Percentiles rank a stretch among this genome's conserved stretches.
Conservation (phyloP, 139 green algal species). For the Micractinium conductrix region DNA sequence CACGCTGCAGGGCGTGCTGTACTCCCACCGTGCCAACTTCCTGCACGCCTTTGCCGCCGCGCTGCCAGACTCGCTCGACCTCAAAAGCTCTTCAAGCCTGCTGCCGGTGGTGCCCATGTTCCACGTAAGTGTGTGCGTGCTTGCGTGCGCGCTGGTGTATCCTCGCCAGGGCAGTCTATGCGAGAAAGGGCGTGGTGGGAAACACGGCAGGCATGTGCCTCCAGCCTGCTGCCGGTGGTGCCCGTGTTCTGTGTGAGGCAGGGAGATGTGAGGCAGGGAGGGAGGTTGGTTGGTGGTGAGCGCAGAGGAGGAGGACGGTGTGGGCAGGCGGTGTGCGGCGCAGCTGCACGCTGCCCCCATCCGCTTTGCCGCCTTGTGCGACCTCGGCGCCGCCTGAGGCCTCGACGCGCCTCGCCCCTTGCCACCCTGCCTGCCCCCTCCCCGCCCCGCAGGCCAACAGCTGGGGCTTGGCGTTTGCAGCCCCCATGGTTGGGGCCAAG, state of each 20-base stretch:
- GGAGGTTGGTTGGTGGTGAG: too few species aligned
- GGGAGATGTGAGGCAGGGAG: too few species aligned
- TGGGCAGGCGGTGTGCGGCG: too few species aligned
- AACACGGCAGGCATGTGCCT: too few species aligned
- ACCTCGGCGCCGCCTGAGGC: neutral
- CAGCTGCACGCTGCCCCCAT: too few species aligned
- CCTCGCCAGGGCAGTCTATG: too few species aligned
- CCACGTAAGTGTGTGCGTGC: too few species aligned
- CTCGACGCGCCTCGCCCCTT: neutral
- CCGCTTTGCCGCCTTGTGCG: neutral
- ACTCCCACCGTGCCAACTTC: slow-evolving; percentile 79
- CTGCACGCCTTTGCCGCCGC: slow-evolving; percentile 67
- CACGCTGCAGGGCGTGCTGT: slow-evolving; percentile 71
- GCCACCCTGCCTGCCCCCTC: neutral
- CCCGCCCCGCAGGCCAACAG: slow-evolving; percentile 57
- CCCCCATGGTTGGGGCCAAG: slow-evolving; percentile 69
- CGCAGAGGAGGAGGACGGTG: too few species aligned
- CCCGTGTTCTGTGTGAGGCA: slow-evolving; percentile 81
- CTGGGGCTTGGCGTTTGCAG: slow-evolving; percentile 75
- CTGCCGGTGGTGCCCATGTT: slow-evolving; percentile 85
- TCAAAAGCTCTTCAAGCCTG: slow-evolving; percentile 44
- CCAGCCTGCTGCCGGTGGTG: slow-evolving; percentile 66
- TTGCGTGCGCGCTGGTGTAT: too few species aligned
- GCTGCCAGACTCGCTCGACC: slow-evolving; percentile 55
- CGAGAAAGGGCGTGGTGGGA: too few species aligned